Conservation (phyloP, 192 early-diverging fungal species). For the Gamsiella multidivaricata region DNA sequence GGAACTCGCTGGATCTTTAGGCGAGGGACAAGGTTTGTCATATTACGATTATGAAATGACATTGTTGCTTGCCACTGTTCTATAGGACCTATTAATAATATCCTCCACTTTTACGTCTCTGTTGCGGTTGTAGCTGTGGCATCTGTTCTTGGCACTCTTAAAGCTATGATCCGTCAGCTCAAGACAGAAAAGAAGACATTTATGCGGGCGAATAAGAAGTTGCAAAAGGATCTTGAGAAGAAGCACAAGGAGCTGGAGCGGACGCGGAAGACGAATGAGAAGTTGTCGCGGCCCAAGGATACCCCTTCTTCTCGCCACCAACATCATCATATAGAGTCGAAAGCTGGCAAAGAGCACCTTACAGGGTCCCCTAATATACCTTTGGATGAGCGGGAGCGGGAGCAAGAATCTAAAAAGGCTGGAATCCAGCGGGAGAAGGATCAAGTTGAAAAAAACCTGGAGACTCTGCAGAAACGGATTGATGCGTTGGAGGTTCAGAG, state of each 20-base stretch:
- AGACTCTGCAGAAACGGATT: conserved; percentile 10
- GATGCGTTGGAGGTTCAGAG: conserved; percentile 24
- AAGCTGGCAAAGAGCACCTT: not conserved
- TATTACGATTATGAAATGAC: not conserved
- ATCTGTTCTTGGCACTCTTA: conserved; percentile 30
- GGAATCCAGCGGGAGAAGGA: conserved; percentile 23
- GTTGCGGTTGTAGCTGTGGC: conserved; percentile 14
- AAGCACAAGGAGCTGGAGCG: conserved; percentile 13
- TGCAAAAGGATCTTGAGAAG: conserved; percentile 32
- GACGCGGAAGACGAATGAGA: conserved; percentile 22
- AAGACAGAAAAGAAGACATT: conserved; percentile 32
- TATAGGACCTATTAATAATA: not conserved
- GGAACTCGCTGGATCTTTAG: conserved; percentile 23
- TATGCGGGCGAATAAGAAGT: not conserved
- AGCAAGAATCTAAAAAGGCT: conserved; percentile 4
- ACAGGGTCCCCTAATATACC: not conserved
- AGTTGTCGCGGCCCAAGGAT: conserved; percentile 12
- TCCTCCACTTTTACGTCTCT: too few relatives aligned
- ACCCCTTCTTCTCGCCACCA: not conserved
- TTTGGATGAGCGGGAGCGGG: not conserved
- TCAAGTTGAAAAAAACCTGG: conserved; percentile 6
- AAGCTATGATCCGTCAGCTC: conserved; percentile 38
- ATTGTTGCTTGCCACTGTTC: not conserved
- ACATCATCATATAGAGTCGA: not conserved
- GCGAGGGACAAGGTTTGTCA: conserved; percentile 45